phyloP scores from a whole-genome alignment of 1,139 yeast species.

The Ashbya aceris region DNA sequence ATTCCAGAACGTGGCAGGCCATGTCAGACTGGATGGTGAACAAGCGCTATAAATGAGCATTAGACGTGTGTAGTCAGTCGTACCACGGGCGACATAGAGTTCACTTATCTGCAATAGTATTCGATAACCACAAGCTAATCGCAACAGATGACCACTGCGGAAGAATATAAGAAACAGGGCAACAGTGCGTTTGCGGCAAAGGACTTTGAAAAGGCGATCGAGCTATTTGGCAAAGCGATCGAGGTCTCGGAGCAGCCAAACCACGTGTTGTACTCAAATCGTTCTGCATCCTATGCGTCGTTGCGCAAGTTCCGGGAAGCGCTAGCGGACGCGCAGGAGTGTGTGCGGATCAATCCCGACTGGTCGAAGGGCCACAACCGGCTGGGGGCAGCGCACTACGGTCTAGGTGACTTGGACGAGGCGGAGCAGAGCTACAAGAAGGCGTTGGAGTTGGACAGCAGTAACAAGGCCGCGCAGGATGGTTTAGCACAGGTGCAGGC shows the following conservation, averaged over 20 bases:
- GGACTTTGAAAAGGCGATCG: conserved; percentile 73
- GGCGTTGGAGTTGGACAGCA: conserved; percentile 74
- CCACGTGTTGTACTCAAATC: conserved; percentile 84
- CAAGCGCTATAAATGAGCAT: too few relatives aligned
- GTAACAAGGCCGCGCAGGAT: conserved; percentile 78
- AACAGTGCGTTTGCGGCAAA: conserved; percentile 87
- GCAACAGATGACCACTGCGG: conserved; percentile 41
- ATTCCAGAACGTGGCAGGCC: too few relatives aligned
- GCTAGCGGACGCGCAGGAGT: conserved; percentile 71
- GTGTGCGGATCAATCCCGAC: conserved; percentile 64
- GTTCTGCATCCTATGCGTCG: conserved; percentile 90
- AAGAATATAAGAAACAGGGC: conserved; percentile 73
- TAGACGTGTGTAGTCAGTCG: too few relatives aligned
- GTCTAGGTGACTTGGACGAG: conserved; percentile 66
- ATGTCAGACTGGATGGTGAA: too few relatives aligned
- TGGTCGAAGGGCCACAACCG: conserved; percentile 97
- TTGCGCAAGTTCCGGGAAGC: conserved; percentile 66
- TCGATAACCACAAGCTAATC: too few relatives aligned
- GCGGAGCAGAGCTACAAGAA: conserved; percentile 64
- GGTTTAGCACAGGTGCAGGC: conserved; percentile 61
- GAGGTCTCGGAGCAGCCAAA: conserved; percentile 74
- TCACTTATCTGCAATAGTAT: too few relatives aligned
- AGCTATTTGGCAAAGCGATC: conserved; percentile 75
- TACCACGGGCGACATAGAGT: too few relatives aligned
- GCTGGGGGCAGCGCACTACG: conserved; percentile 87